Evolutionary conservation across 2,329 filamentous ascomycete genomes (phyloP).

Genomic region (Aspergillus neoniger): DNA sequence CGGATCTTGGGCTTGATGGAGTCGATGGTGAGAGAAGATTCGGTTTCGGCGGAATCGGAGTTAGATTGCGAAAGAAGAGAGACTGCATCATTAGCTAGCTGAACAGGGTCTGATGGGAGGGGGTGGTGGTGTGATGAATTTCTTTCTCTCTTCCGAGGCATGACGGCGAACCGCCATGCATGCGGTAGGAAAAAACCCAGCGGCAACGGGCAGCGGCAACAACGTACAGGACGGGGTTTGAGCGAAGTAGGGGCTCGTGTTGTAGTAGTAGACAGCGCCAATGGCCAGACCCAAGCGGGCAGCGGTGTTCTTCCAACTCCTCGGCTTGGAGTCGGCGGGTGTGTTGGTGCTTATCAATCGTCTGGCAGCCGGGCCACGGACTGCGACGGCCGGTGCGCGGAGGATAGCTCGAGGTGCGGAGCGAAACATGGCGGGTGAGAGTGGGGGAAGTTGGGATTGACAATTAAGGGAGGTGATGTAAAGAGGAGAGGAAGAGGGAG

Average conservation of each 20-base stretch:
- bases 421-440: conserved; percentile 52
- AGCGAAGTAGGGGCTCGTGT: conserved; percentile 83
- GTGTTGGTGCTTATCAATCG: conserved; percentile 58
- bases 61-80: conserved; percentile 33
- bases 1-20: conserved; percentile 62
- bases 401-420: conserved; percentile 50
- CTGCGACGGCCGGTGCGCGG: conserved; percentile 38
- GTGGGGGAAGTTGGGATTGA: conserved; percentile 1
- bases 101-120: not conserved
- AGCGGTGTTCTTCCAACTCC: conserved; percentile 78
- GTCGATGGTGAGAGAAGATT: conserved; percentile 65
- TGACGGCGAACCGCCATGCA: not conserved
- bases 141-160: no score
- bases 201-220: conserved; percentile 17
- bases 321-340: conserved; percentile 62
- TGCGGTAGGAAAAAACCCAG: not conserved
- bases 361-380: conserved; percentile 34
- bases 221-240: conserved; percentile 74
- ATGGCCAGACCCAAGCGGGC: conserved; percentile 74
- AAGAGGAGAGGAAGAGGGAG: not conserved
- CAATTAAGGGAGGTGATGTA: not conserved
- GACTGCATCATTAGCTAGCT: conserved; percentile 25
- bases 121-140: not conserved
- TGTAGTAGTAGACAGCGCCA: conserved; percentile 88
- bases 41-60: conserved; percentile 39